These are phyloP conservation scores for Byssoonygena ceratinophila DNA, from an alignment of 2,329 filamentous ascomycete genomes.

Conservation along the genomic window DNA sequence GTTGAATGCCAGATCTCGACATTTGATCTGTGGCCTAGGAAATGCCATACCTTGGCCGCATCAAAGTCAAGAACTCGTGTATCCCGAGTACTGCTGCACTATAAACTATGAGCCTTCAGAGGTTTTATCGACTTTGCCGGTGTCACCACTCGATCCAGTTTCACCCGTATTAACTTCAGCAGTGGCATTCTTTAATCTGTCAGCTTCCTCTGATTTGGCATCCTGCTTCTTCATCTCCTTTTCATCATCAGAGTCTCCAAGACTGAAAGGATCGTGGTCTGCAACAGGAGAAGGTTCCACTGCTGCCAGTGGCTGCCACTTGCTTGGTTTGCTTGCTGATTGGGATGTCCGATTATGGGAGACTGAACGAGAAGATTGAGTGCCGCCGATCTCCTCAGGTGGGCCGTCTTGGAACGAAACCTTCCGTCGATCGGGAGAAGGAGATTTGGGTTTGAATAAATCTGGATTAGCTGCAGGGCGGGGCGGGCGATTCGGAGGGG, in stretches of 20 bases:
- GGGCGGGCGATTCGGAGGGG: conserved; percentile 46
- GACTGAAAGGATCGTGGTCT: conserved; percentile 91
- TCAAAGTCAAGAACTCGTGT: background rate
- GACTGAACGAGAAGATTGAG: conserved; percentile 58
- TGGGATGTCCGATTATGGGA: conserved; percentile 44
- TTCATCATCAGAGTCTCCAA: conserved; percentile 93
- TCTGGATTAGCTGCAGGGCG: conserved; percentile 65
- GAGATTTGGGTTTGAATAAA: conserved; percentile 62
- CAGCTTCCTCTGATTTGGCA: conserved; percentile 44
- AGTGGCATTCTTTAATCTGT: conserved; percentile 55
- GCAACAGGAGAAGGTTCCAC: conserved; percentile 74
- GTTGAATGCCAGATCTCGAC: background rate
- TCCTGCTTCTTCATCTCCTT: conserved; percentile 63
- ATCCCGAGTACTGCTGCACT: background rate
- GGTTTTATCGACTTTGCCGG: conserved; percentile 20
- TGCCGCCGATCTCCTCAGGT: conserved; percentile 66
- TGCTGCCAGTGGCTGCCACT: conserved; percentile 89
- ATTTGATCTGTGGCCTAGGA: background rate
- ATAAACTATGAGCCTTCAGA: conserved; percentile 20
- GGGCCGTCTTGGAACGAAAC: conserved; percentile 52
- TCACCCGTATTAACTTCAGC: conserved; percentile 38
- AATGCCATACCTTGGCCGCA: background rate
- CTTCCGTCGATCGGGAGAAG: conserved; percentile 43
- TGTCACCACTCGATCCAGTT: conserved; percentile 9
- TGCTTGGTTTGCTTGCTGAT: conserved; percentile 61